Evolutionary conservation across 1,139 yeast genomes (phyloP).

Genomic region (Kazachstania sp.): DNA sequence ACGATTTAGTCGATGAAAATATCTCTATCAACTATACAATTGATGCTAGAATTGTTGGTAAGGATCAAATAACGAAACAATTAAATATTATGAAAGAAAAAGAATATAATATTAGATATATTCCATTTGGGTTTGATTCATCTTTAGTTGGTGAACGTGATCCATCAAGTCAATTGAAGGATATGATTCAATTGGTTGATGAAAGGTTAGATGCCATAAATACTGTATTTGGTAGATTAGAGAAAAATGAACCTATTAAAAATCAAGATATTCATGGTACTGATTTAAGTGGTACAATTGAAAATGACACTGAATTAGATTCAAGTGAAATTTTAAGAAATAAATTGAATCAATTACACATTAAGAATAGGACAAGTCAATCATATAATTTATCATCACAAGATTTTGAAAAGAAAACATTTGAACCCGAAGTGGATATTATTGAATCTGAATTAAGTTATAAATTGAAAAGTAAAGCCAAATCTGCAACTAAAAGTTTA

Average conservation of each 20-base stretch:
- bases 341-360: conserved; percentile 19
- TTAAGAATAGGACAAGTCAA: conserved; percentile 4
- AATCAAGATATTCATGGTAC: conserved; percentile 20
- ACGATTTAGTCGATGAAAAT: conserved; percentile 30
- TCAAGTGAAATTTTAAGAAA: conserved; percentile 18
- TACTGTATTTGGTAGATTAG: conserved; percentile 15
- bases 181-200: conserved; percentile 12
- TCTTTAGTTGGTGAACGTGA: conserved; percentile 13
- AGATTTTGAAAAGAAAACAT: conserved; percentile 12
- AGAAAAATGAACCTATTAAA: conserved; percentile 16
- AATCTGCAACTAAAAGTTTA: conserved; percentile 8
- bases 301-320: conserved; percentile 11
- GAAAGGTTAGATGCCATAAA: conserved; percentile 19
- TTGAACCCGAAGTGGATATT: conserved; percentile 6
- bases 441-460: conserved; percentile 18
- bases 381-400: not conserved
- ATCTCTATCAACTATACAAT: conserved; percentile 31
- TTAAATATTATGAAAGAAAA: conserved; percentile 24
- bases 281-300: conserved; percentile 19
- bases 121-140: conserved; percentile 32
- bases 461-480: conserved; percentile 15
- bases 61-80: conserved; percentile 16
- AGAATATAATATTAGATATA: conserved; percentile 30
- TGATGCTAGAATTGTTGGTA: conserved; percentile 28
- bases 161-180: conserved; percentile 15